Conservation (phyloP, 495 filamentous ascomycete species). For the Darksidea phi region DNA sequence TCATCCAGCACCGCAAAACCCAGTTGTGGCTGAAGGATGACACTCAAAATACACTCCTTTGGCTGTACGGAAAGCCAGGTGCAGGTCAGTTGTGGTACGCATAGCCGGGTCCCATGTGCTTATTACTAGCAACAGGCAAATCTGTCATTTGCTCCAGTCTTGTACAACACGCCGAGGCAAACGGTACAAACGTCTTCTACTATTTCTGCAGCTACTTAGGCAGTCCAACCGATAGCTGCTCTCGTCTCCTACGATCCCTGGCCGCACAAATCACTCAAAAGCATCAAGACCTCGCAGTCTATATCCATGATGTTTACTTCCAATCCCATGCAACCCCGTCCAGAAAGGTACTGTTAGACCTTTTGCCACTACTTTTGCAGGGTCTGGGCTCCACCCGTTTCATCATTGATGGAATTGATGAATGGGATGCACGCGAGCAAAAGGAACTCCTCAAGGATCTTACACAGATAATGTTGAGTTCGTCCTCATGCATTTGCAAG, state of each 20-base stretch:
- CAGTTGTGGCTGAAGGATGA: slow-evolving; percentile 2
- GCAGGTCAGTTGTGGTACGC: slow-evolving; percentile 6
- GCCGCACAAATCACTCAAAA: slow-evolving; percentile 7
- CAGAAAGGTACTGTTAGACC: not conserved
- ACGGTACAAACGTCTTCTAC: slow-evolving; percentile 4
- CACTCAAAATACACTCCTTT: not conserved
- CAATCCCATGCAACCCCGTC: not conserved
- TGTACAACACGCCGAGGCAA: not conserved
- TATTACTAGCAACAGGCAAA: not conserved
- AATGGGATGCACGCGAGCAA: not conserved
- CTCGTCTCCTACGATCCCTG: slow-evolving; percentile 3
- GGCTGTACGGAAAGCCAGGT: slow-evolving; percentile 14
- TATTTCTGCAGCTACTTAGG: slow-evolving; percentile 13
- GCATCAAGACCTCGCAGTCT: not conserved
- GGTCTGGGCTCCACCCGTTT: slow-evolving; percentile 1
- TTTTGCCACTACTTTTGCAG: slow-evolving; percentile 1
- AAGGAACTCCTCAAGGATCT: slow-evolving; percentile 4
- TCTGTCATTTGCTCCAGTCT: slow-evolving; percentile 4
- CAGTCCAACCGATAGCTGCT: not conserved
- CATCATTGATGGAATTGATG: slow-evolving; percentile 19
- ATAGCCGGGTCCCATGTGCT: not conserved
- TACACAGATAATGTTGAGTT: not conserved
- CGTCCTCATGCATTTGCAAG: not conserved
- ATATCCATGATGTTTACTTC: not conserved
- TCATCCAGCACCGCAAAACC: not conserved